phyloP scores from a whole-genome alignment of 768 basidiomycete species.

The Phanerochaete sordida region DNA sequence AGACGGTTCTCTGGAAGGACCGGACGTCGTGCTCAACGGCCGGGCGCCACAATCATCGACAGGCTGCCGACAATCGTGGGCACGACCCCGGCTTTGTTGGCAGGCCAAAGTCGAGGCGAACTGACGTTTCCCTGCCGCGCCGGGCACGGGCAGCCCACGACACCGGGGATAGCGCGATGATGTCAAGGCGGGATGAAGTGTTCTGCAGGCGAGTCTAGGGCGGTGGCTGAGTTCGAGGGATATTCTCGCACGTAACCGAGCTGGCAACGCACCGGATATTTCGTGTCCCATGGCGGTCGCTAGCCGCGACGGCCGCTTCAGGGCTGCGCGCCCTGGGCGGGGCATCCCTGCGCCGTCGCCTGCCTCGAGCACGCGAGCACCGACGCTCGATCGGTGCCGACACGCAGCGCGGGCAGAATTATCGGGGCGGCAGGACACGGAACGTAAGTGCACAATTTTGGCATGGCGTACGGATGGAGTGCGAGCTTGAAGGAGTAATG shows the following conservation, averaged over 20 bases:
- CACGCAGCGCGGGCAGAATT: not conserved
- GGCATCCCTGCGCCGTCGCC: not conserved
- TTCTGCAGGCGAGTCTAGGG: not conserved
- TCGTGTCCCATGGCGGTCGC: not conserved
- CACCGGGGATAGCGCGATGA: not conserved
- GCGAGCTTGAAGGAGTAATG: too few species aligned
- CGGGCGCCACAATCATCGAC: not conserved
- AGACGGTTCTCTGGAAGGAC: not conserved
- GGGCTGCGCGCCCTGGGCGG: not conserved
- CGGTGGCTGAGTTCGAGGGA: not conserved
- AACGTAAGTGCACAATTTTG: too few species aligned
- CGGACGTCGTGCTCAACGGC: not conserved
- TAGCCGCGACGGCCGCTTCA: not conserved
- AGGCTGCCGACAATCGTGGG: too few species aligned
- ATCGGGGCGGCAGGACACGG: too few species aligned
- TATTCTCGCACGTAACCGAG: not conserved
- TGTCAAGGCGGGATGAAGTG: not conserved
- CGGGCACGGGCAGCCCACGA: too few species aligned
- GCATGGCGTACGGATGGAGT: too few species aligned
- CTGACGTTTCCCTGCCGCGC: too few species aligned
- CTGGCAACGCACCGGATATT: not conserved
- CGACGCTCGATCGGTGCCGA: not conserved
- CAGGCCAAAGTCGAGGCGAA: too few species aligned
- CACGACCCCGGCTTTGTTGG: too few species aligned
- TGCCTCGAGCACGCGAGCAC: not conserved